Evolutionary conservation across 2,329 filamentous ascomycete species (phyloP), one percentile per base, ranked within the genome.

Genomic region (Sphaerulina vaccinii): DNA sequence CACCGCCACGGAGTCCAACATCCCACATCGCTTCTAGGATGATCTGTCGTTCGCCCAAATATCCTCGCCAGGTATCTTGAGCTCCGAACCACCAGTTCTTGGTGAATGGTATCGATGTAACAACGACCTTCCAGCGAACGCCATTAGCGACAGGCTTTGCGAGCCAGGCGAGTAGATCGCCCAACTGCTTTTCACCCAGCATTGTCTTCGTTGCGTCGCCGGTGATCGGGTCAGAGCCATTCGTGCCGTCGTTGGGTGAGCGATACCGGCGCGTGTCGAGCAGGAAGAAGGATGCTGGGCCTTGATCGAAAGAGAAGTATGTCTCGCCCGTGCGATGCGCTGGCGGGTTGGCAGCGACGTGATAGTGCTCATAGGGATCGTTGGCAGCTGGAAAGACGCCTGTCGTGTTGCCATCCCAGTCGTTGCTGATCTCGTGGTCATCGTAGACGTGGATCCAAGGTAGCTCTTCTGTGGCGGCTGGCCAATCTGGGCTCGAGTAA

Each of bases 381-480:
- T 88, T 82, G 3, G 92, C 91, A 0, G 86, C 82, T 2, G 79
- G 71, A 66, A 92, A 96, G 0, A 95, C 81, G 5, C 88, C 88
- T 0, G 88, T 90, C 11, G 82, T 86, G 67, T 92, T 93, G 15
- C 80, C 78, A 54, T 86, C 84, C 90, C 91, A 97, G 71, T 97
- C 93, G 62, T 99, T 97, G 4, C 82, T 81, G 56, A 99, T 96
- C 68, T 99, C 93, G 65, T 99, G 93, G 68, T 99, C 93, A 66
- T 99, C 93, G 5, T 96, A 81, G 2, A 95, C 91, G 65, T 99
- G 93, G 38, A 97, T 89, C 93, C 93, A 99, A 62, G 91, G 95
- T n/a, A 97, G 75, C 49, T 90, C 85, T 60, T 86, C 79, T 1
- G 83, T 83, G 9, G 88, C 84, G 0, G 83, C 75, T 1, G 81